phyloP scores from a whole-genome alignment of 345 rosid species.

The Heritiera littoralis region DNA sequence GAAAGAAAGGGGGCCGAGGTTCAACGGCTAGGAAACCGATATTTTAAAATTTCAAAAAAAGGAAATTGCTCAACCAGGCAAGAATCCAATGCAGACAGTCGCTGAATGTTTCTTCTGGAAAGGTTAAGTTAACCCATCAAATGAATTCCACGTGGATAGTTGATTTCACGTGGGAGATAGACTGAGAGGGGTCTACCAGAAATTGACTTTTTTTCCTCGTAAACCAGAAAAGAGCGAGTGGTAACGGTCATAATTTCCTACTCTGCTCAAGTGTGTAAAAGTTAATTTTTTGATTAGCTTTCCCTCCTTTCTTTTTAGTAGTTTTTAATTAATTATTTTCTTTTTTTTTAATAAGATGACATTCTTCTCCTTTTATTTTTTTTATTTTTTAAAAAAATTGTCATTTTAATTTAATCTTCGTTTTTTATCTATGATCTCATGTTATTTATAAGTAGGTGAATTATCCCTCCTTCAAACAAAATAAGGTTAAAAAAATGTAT shows the following conservation, averaged over 20 bases:
- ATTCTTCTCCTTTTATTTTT: no score
- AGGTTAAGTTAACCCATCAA: not conserved
- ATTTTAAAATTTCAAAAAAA: conserved; percentile 32
- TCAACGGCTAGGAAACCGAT: conserved; percentile 75
- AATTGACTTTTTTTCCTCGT: no score
- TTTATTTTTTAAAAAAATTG: no score
- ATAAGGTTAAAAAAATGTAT: no score
- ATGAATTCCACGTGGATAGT: not conserved
- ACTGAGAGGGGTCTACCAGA: not conserved
- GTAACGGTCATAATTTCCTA: conserved; percentile 33
- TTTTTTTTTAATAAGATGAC: not conserved
- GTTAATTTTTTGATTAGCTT: not conserved
- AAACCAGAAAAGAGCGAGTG: not conserved
- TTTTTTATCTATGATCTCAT: no score
- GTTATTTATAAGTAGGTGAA: no score
- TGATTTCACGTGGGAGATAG: not conserved
- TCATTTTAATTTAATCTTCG: no score
- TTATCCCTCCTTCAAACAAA: no score
- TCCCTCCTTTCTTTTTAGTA: not conserved
- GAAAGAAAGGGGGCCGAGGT: conserved; percentile 6
- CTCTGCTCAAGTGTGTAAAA: not conserved
- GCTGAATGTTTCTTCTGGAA: not conserved
- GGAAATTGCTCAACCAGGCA: not conserved
- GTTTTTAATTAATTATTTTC: not conserved
- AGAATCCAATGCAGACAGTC: conserved; percentile 6